Base-by-base conservation (phyloP, 1,284 basidiomycete species). In the Moesziomyces sp. region DNA sequence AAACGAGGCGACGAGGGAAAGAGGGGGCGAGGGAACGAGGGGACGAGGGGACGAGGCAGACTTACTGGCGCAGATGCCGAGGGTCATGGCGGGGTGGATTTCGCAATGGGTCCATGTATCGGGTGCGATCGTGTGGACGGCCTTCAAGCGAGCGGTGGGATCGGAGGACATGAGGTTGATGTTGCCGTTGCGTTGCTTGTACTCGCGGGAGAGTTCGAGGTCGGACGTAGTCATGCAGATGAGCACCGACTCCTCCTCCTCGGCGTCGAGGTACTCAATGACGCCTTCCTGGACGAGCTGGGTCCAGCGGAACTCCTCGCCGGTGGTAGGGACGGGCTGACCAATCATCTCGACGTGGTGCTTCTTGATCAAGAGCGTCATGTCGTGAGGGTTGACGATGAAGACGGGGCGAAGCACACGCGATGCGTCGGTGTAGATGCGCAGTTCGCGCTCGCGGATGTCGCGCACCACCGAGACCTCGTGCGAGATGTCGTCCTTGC, bases 221-320 rank as follows among this genome's bases (percentile, higher is more conserved):
- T 99, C 97, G 79, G 97, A 93, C 1, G 93, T 91, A 3, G 93
- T 94, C 97, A 99, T 99, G 74, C 93, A 94, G 76, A 99, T 99
- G 91, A 99, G 94, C 58, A 97, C 94, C 1, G 96, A 97, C 86
- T 99, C 97, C 86, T 99, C 96, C 85, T 99, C 97, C 84, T 99
- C 96, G 0, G 97, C 96, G 85, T 99, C 97, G 80, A 99, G 86
- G 59, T 97, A 88, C 85, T 99, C 97, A 73, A 99, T 90, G 52
- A 97, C 90, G 67, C 96, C 97, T 42, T 89, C 89, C 77, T 92
- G 91, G 58, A 99, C 87, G 61, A 99, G 85, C 35, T 92, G 88
- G 56, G 92, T 90, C 93, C 94, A 99, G 67, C 91, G 91, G 85
- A 90, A 82, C 38, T 78, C 79, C 33, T 81, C 77, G 53, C 70